These are phyloP conservation scores for Phytophthora capsici DNA, from an alignment of 352 stramenopile genomes.

Conservation along the genomic window DNA sequence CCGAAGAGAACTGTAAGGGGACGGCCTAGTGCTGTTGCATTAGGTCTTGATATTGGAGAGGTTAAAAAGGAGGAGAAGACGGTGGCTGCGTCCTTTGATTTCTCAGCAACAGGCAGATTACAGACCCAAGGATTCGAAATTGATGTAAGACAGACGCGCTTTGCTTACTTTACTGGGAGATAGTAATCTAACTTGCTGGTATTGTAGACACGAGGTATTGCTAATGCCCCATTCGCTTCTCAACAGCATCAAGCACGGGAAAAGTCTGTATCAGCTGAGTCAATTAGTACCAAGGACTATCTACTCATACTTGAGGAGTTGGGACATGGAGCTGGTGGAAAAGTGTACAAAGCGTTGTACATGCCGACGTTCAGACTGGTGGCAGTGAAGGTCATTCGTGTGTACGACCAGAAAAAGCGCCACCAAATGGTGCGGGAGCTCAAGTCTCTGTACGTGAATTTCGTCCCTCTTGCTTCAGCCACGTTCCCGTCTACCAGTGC, in stretches of 20 bases:
- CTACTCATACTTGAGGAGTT: conserved; percentile 76
- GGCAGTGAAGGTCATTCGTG: conserved; percentile 89
- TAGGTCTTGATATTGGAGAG: conserved; percentile 73
- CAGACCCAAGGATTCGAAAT: conserved; percentile 90
- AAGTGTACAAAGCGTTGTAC: conserved; percentile 91
- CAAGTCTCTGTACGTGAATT: conserved; percentile 87
- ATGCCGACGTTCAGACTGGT: conserved; percentile 90
- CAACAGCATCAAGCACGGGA: conserved; percentile 15
- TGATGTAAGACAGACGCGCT: conserved; percentile 48
- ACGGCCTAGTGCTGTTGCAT: conserved; percentile 46
- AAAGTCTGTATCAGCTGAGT: conserved; percentile 19
- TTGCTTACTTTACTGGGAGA: neutral
- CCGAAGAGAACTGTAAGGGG: conserved; percentile 23
- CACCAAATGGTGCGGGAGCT: conserved; percentile 90
- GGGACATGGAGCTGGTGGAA: conserved; percentile 85
- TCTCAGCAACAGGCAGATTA: conserved; percentile 72
- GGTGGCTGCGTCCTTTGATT: conserved; percentile 80
- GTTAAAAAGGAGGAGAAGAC: conserved; percentile 66
- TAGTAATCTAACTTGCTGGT: conserved; percentile 3
- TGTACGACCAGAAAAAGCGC: conserved; percentile 89
- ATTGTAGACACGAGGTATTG: conserved; percentile 73
- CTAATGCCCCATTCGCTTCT: conserved; percentile 63
- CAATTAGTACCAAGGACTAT: conserved; percentile 67
- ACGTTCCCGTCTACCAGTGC: conserved; percentile 9
- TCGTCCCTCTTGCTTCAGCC: conserved; percentile 66